Percentiles rank a stretch among this genome's conserved stretches.
Evolutionary conservation across 106 monocot genomes (phyloP).

Genomic region (Amphibolis antarctica): DNA sequence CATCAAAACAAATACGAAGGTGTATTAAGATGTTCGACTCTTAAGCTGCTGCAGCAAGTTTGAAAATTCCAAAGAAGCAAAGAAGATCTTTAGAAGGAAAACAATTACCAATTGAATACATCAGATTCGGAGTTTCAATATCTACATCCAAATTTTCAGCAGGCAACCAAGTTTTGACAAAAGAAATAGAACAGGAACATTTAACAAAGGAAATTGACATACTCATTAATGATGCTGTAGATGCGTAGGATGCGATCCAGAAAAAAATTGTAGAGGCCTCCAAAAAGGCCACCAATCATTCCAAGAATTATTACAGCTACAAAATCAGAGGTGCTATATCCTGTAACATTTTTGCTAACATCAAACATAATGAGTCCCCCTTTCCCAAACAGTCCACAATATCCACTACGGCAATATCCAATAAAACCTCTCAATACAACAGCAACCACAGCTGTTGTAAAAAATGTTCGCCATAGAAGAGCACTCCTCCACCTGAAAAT

Average conservation of each 20-base stretch:
- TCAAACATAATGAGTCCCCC: constrained; percentile 98
- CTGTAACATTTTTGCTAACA: constrained; percentile 41
- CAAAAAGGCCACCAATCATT: constrained; percentile 66
- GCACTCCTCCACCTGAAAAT: constrained; percentile 84
- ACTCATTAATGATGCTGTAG: constrained; percentile 88
- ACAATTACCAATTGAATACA: too few relatives aligned
- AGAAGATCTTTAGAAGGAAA: background rate
- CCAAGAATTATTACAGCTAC: constrained; percentile 67
- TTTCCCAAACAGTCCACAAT: constrained; percentile 88
- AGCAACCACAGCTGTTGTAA: constrained; percentile 92
- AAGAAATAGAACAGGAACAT: background rate
- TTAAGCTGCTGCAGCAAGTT: too few relatives aligned
- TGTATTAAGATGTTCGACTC: too few relatives aligned
- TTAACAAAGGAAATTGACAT: constrained; percentile 8
- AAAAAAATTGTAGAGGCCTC: constrained; percentile 72
- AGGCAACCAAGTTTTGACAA: background rate
- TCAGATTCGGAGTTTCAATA: background rate
- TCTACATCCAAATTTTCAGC: background rate
- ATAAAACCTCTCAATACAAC: constrained; percentile 76
- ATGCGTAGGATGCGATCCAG: constrained; percentile 59
- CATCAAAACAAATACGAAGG: too few relatives aligned
- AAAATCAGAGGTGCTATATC: constrained; percentile 53
- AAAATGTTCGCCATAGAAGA: constrained; percentile 93
- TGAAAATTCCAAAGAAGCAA: background rate
- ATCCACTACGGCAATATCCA: constrained; percentile 62